Conservation (phyloP, 176 grass and related monocot genomes). For the Raddia distichophylla region DNA sequence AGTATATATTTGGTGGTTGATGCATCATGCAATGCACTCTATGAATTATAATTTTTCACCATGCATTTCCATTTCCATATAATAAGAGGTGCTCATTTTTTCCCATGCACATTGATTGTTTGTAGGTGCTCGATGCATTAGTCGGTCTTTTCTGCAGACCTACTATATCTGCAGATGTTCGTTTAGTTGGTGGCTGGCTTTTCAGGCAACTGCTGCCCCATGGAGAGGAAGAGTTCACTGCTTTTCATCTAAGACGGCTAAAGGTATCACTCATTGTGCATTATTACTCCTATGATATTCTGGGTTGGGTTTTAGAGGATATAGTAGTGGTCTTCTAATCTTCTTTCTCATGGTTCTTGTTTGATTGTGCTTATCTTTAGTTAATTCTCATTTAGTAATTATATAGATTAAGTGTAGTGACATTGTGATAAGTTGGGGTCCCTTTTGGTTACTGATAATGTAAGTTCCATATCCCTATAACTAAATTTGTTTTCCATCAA, state of each 20-base stretch:
- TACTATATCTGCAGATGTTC: constrained; percentile 80
- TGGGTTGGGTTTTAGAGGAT: not conserved
- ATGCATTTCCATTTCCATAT: constrained; percentile 8
- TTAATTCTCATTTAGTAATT: constrained; percentile 18
- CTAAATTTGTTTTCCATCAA: not conserved
- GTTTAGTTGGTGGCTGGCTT: constrained; percentile 94
- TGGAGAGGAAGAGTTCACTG: constrained; percentile 81
- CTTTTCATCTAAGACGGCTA: constrained; percentile 68
- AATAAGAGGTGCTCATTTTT: constrained; percentile 16
- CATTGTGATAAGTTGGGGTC: constrained; percentile 1
- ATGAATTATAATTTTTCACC: constrained; percentile 11
- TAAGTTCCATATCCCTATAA: not conserved
- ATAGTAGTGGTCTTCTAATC: constrained; percentile 6
- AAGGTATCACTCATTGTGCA: constrained; percentile 48
- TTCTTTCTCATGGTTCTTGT: constrained; percentile 8
- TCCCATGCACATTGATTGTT: constrained; percentile 34
- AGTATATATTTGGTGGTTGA: constrained; percentile 21
- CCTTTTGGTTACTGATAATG: not conserved
- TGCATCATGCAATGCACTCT: constrained; percentile 25
- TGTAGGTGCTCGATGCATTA: constrained; percentile 95
- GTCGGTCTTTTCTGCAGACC: constrained; percentile 84
- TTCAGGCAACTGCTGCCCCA: constrained; percentile 91
- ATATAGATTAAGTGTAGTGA: not conserved
- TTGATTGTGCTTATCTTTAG: not conserved
- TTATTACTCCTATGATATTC: constrained; percentile 19